Percentiles rank a stretch among this genome's conserved stretches.
These are phyloP conservation scores for Daldinia sp. DNA, from an alignment of 2,329 filamentous ascomycete species.

Conservation along the genomic window DNA sequence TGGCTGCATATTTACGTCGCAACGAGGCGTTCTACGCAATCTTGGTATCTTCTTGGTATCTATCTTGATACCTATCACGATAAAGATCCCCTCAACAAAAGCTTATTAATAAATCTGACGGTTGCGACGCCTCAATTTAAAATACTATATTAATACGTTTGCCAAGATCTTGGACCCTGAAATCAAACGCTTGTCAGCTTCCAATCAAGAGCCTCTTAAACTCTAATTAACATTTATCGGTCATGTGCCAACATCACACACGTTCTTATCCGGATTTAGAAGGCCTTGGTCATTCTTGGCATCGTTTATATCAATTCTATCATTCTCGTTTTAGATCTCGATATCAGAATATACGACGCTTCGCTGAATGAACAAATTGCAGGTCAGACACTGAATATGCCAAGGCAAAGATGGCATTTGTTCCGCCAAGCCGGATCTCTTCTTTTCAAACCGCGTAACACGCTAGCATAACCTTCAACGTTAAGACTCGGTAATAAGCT, in stretches of 20 bases:
- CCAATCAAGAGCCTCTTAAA: constrained; percentile 2
- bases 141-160: background rate
- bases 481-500: background rate
- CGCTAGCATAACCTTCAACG: background rate
- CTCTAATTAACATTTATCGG: background rate
- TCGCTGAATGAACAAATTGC: background rate
- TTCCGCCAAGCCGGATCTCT: background rate
- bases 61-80: background rate
- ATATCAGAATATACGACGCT: background rate
- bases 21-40: background rate
- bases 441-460: background rate
- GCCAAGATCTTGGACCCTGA: background rate
- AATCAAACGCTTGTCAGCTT: background rate
- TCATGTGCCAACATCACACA: background rate
- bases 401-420: background rate
- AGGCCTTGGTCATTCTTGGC: background rate
- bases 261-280: background rate
- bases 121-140: background rate
- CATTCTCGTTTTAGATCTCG: background rate
- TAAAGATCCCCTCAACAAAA: background rate
- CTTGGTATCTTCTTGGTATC: too few species aligned
- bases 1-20: background rate
- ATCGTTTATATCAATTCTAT: background rate
- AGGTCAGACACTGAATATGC: background rate
- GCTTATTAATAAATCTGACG: background rate